Evolutionary conservation across 148 eudicot genomes (phyloP).

Genomic region (Rhododendron simsii): DNA sequence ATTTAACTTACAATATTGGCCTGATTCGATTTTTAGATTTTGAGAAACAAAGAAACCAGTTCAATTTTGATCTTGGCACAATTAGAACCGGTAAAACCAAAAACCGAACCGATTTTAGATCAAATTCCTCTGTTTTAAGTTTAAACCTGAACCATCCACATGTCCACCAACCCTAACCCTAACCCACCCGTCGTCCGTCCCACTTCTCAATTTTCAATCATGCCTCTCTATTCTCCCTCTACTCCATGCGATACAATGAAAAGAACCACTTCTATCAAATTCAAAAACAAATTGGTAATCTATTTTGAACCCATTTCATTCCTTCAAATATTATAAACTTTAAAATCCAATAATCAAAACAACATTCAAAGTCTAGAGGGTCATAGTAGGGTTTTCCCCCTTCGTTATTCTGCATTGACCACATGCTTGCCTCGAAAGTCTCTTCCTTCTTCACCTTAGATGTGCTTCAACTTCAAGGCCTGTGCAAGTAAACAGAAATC

Average conservation of each 20-base stretch:
- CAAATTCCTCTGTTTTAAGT: not conserved
- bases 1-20: no score
- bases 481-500: not conserved
- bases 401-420: not conserved
- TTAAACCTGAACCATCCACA: not conserved
- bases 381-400: not conserved
- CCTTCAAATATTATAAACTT: not conserved
- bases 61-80: not conserved
- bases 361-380: not conserved
- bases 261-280: not conserved
- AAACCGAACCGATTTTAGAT: not conserved
- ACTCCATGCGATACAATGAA: not conserved
- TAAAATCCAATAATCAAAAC: not conserved
- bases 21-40: no score
- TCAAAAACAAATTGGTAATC: not conserved
- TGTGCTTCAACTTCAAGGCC: conserved; percentile 2
- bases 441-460: not conserved
- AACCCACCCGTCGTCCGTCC: no score
- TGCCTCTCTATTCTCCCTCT: not conserved
- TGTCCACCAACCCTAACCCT: not conserved
- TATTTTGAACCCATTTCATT: not conserved
- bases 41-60: not conserved
- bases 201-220: no score
- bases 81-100: not conserved
- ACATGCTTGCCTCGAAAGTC: not conserved